Percentiles rank a stretch among this genome's conserved stretches.
Evolutionary conservation across 352 stramenopile species (phyloP).

Genomic region (Phytopythium cucurbitacearum): DNA sequence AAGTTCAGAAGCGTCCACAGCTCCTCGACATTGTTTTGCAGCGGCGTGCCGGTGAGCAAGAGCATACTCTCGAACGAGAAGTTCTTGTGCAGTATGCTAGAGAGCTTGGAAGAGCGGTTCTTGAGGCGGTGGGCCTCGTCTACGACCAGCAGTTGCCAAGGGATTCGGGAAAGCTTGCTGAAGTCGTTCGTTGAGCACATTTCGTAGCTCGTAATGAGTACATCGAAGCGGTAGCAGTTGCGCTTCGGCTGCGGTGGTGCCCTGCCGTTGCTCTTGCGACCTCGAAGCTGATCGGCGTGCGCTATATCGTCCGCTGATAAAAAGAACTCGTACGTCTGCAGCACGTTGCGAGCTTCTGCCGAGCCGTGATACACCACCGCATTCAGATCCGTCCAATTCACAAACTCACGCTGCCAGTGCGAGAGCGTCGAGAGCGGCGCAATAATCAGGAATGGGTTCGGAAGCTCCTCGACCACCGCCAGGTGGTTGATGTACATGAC

Average conservation of each 20-base stretch:
- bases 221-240: constrained; percentile 94
- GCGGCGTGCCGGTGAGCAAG: constrained; percentile 87
- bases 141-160: constrained; percentile 96
- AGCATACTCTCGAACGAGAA: constrained; percentile 83
- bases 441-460: constrained; percentile 96
- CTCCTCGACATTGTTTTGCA: constrained; percentile 90
- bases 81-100: constrained; percentile 70
- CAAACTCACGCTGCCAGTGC: constrained; percentile 97
- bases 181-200: constrained; percentile 94
- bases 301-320: constrained; percentile 45
- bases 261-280: constrained; percentile 7
- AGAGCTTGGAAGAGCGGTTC: constrained; percentile 97
- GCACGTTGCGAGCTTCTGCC: constrained; percentile 78
- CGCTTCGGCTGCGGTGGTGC: constrained; percentile 23
- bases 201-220: constrained; percentile 99
- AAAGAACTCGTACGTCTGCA: constrained; percentile 96
- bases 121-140: constrained; percentile 99
- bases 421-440: constrained; percentile 96
- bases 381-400: constrained; percentile 97
- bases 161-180: constrained; percentile 88
- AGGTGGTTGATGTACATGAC: constrained; percentile 96
- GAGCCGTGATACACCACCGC: constrained; percentile 98
- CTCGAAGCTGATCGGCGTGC: constrained; percentile 25
- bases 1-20: constrained; percentile 99
- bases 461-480: constrained; percentile 90